phyloP scores from a whole-genome alignment of 2,329 filamentous ascomycete genomes.

The Epicoccum sorghinum region DNA sequence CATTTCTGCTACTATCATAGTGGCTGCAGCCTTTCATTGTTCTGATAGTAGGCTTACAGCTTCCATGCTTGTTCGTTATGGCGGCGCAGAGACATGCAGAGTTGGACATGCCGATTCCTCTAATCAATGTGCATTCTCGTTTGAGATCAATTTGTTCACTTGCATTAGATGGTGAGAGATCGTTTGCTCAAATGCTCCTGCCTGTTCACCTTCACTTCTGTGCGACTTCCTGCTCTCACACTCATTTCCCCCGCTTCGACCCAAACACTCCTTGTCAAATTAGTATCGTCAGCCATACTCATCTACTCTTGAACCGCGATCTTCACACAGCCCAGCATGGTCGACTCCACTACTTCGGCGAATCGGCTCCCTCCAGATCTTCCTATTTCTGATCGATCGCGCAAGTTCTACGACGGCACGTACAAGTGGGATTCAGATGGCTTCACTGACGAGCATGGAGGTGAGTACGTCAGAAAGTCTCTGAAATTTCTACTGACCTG shows the following conservation, averaged over 20 bases:
- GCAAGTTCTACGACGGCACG: conserved; percentile 40
- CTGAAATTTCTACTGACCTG: neutral
- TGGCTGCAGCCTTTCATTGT: neutral
- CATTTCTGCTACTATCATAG: neutral
- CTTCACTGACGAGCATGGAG: conserved; percentile 33
- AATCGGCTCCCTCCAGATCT: neutral
- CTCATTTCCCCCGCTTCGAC: neutral
- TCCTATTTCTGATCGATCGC: conserved; percentile 29
- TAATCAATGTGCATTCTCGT: neutral
- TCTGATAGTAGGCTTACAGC: neutral
- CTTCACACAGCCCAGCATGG: neutral
- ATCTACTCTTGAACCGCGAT: neutral
- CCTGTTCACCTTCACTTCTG: conserved; percentile 1
- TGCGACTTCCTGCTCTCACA: conserved; percentile 5
- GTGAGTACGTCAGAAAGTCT: conserved; percentile 12
- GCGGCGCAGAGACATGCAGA: neutral
- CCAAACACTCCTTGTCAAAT: neutral
- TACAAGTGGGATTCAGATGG: conserved; percentile 32
- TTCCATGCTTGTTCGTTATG: neutral
- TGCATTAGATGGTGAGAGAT: neutral
- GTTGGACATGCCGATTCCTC: neutral
- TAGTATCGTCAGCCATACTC: neutral
- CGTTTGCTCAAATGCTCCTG: conserved; percentile 4
- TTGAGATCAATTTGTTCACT: neutral
- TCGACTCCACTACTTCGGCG: no score